Percentiles rank a stretch among this genome's conserved stretches.
These are phyloP conservation scores for Coix lacrymajobi DNA, from an alignment of 176 grass and related monocot species.

Conservation along the genomic window DNA sequence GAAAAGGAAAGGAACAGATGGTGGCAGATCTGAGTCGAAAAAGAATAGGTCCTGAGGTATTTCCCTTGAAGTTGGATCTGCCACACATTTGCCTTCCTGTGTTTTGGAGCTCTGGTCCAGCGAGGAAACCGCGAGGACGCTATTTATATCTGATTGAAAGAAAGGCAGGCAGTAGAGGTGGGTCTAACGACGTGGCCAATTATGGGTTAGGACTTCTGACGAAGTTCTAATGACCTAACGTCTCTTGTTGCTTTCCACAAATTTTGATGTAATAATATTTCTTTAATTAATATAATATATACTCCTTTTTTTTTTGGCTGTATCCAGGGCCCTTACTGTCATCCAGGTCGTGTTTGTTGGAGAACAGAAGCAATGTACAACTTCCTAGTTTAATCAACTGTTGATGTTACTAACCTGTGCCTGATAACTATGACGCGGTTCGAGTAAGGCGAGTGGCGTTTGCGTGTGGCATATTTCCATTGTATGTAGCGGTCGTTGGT, in stretches of 20 bases:
- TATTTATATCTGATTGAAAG: background rate
- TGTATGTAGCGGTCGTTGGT: background rate
- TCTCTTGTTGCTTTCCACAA: too few relatives aligned
- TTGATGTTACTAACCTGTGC: background rate
- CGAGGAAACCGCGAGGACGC: background rate
- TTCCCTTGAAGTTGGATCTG: background rate
- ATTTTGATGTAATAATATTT: conserved; percentile 3
- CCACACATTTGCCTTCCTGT: background rate
- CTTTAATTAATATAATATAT: background rate
- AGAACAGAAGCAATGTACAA: background rate
- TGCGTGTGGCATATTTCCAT: background rate
- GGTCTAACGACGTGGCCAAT: background rate
- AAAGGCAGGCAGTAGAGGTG: background rate
- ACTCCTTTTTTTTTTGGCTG: background rate
- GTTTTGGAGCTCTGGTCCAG: background rate
- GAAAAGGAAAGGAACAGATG: conserved; percentile 74
- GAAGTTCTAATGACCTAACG: background rate
- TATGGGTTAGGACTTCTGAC: background rate
- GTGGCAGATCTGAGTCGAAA: conserved; percentile 53
- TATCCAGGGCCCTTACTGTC: background rate
- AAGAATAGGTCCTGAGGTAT: conserved; percentile 48
- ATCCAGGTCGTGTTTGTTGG: background rate
- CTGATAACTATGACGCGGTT: background rate
- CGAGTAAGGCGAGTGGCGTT: background rate
- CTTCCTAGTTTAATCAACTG: background rate